Conservation (phyloP, 169 alveolate genomes). For the Plasmodium ovale region DNA sequence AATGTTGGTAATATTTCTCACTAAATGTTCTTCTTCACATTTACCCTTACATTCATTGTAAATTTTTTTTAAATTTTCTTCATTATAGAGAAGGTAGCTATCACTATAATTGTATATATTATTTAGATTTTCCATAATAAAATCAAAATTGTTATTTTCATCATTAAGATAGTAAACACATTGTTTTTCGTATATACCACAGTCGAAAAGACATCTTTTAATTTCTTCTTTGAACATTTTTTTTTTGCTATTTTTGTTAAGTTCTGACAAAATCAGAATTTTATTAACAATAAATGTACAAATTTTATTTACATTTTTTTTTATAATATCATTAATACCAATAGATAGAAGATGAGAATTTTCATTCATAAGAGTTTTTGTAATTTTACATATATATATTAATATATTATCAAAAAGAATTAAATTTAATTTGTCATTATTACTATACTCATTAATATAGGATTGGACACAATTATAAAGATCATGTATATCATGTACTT, state of each 20-base stretch:
- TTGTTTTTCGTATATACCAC: constrained; percentile 68
- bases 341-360: constrained; percentile 63
- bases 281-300: constrained; percentile 63
- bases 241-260: constrained; percentile 52
- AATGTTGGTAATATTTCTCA: constrained; percentile 45
- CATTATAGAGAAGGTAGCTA: constrained; percentile 55
- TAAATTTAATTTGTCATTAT: constrained; percentile 44
- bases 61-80: constrained; percentile 53
- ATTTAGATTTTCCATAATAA: constrained; percentile 49
- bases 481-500: constrained; percentile 67
- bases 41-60: constrained; percentile 69
- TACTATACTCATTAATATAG: constrained; percentile 46
- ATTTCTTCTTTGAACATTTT: constrained; percentile 53
- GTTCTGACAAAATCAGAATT: constrained; percentile 37
- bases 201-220: constrained; percentile 56
- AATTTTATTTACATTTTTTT: constrained; percentile 55
- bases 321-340: constrained; percentile 61
- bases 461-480: constrained; percentile 53
- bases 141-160: constrained; percentile 42
- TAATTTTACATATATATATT: constrained; percentile 62
- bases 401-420: constrained; percentile 61
- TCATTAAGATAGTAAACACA: constrained; percentile 58
- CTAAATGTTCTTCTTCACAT: constrained; percentile 65
- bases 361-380: constrained; percentile 60
- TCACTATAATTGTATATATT: constrained; percentile 66